Base-by-base conservation (phyloP, 345 rosid species). In the Barbarea vulgaris region DNA sequence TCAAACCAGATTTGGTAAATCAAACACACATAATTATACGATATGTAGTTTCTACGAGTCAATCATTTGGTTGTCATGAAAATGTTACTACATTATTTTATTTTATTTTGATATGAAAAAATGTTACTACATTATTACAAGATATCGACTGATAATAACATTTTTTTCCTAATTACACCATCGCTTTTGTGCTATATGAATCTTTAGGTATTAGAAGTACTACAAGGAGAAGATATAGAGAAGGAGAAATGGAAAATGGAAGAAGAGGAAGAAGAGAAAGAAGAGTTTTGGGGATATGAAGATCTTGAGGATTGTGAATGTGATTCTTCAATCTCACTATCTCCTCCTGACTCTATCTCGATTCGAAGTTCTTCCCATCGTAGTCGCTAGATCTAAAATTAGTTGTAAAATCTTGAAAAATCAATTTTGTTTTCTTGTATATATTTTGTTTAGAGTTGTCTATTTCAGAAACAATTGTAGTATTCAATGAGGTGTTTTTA, bases 201-300 rank as follows among this genome's bases (percentile, higher is more conserved):
- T 42, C 31, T 41, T 48, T 31, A 95, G 99, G 87, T 90, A 18
- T 55, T 95, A 75, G 89, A 87, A 51, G 87, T 85, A 24, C 85
- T 95, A 76, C 70, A 72, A 44, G 91, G 81, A 19, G 97, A 77
- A 51, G 83, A 92, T 25, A 66, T 78, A 30, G 90, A 87, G 27
- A 73, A 79, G 31, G 97, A 89, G 73, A 87, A 77, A 73, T 95
- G 99, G 99, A 86, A 82, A 77, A 87, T 89, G 94, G 86, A 91
- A 4, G 86, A 83, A 76, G 92, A 85, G 57, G 97, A 85, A 69
- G 89, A 91, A 75, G 87, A 84, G 34, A 85, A 85, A 15, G 89
- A 86, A 78, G 92, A 90, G 53, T 84, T 92, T 67, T 92, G 92
- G 97, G 97, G 96, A 9, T 92, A 86, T 71, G 97, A 92, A 83